These are phyloP conservation scores for Hypocreales sp. DNA, from an alignment of 2,329 filamentous ascomycete genomes.

Conservation along the genomic window DNA sequence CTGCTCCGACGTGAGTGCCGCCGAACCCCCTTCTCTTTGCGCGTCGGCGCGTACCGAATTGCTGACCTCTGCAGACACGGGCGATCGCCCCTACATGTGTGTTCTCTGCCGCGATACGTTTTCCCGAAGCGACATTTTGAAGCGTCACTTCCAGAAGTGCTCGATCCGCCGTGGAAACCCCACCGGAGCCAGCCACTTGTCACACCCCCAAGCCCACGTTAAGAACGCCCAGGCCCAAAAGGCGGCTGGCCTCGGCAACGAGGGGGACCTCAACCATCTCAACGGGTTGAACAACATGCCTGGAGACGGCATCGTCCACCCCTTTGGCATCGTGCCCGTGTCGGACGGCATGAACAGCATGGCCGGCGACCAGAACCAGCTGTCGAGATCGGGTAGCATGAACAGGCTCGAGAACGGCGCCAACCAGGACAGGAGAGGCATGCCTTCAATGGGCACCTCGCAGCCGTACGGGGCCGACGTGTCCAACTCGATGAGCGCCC, in stretches of 20 bases:
- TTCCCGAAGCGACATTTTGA: constrained; percentile 92
- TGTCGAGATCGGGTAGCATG: constrained; percentile 46
- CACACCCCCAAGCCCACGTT: constrained; percentile 78
- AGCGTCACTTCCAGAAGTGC: constrained; percentile 98
- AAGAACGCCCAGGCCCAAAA: constrained; percentile 52
- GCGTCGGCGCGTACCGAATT: constrained; percentile 12
- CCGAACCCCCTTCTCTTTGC: constrained; percentile 3
- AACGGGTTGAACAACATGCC: constrained; percentile 44
- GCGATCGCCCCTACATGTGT: constrained; percentile 96
- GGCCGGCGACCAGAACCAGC: constrained; percentile 43
- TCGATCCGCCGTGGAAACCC: constrained; percentile 92
- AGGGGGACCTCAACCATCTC: constrained; percentile 42
- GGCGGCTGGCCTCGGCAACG: constrained; percentile 32
- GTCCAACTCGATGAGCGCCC: constrained; percentile 46
- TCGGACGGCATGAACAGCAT: constrained; percentile 44
- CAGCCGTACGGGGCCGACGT: constrained; percentile 44
- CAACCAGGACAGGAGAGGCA: constrained; percentile 41
- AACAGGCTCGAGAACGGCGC: constrained; percentile 39
- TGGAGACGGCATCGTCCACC: constrained; percentile 40
- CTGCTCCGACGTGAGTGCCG: constrained; percentile 75
- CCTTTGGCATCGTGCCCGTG: constrained; percentile 40
- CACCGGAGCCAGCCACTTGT: constrained; percentile 85
- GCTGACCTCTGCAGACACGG: constrained; percentile 55
- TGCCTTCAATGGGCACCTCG: constrained; percentile 35
- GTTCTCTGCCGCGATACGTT: constrained; percentile 96